These are phyloP conservation scores for Tylopilus sp. DNA, from an alignment of 1,284 basidiomycete species.

Conservation along the genomic window DNA sequence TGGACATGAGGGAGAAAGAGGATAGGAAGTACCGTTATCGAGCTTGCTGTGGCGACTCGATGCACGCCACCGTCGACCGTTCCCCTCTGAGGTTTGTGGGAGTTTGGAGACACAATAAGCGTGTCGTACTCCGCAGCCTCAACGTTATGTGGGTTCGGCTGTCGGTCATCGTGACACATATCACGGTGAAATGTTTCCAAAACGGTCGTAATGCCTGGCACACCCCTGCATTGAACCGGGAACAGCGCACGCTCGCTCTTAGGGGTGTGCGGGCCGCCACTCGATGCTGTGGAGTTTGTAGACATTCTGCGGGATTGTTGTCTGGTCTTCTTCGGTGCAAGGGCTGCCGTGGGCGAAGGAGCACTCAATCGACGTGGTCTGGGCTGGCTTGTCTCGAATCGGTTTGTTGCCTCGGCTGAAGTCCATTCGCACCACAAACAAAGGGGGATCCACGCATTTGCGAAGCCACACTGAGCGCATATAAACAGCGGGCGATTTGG, in stretches of 20 bases:
- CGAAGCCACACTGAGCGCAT: constrained; percentile 48
- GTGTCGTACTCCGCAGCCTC: constrained; percentile 4
- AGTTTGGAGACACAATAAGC: constrained; percentile 3
- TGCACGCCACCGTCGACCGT: constrained; percentile 24
- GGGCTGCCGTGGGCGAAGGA: constrained; percentile 30
- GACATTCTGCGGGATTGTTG: constrained; percentile 18
- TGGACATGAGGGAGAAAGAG: constrained; percentile 12
- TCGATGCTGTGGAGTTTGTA: constrained; percentile 21
- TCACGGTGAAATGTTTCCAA: constrained; percentile 21
- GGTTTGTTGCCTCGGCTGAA: constrained; percentile 38
- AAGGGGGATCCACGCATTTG: constrained; percentile 47
- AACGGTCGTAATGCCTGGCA: constrained; percentile 31
- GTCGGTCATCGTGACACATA: constrained; percentile 17
- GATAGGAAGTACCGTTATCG: constrained; percentile 33
- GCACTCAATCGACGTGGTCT: constrained; percentile 38
- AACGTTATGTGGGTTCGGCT: constrained; percentile 15
- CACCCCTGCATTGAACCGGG: constrained; percentile 4
- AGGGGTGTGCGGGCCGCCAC: constrained; percentile 21
- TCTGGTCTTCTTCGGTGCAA: constrained; percentile 16
- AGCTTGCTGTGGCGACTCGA: constrained; percentile 32
- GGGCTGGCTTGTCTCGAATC: constrained; percentile 35
- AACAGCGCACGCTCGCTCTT: constrained; percentile 14
- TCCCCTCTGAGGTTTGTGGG: constrained; percentile 15
- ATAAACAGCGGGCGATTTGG: constrained; percentile 45
- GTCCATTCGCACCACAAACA: constrained; percentile 56